Evolutionary conservation across 257 asterid species (phyloP).

Genomic region (Parsonsia alboflavescens): DNA sequence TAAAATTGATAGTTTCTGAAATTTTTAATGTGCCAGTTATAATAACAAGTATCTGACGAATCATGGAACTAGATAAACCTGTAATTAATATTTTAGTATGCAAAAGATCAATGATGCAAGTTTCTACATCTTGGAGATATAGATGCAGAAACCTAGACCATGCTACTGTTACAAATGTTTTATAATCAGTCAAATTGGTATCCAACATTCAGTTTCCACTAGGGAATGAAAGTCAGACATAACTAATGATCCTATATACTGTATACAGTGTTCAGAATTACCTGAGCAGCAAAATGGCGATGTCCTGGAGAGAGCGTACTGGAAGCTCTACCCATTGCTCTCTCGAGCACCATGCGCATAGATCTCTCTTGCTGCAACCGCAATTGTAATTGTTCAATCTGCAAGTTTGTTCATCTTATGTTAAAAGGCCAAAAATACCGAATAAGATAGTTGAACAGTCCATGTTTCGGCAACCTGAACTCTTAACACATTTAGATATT

Average conservation of each 20-base stretch:
- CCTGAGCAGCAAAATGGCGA: constrained; percentile 53
- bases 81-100: not conserved
- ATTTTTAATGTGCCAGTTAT: not conserved
- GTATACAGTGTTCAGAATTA: constrained; percentile 15
- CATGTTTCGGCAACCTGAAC: not conserved
- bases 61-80: not conserved
- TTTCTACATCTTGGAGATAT: not conserved
- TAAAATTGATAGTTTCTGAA: not conserved
- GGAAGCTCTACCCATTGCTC: constrained; percentile 66
- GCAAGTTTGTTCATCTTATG: constrained; percentile 10
- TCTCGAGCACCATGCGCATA: constrained; percentile 54
- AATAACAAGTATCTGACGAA: not conserved
- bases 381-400: constrained; percentile 51
- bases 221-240: not conserved
- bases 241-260: too few species aligned
- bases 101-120: not conserved
- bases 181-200: not conserved
- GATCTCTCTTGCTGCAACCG: constrained; percentile 56
- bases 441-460: not conserved
- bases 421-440: not conserved
- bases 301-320: constrained; percentile 66
- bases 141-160: constrained; percentile 5
- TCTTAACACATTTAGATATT: not conserved
- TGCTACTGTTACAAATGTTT: not conserved
- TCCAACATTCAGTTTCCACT: not conserved